Evolutionary conservation across 2,329 filamentous ascomycete genomes (phyloP).

Genomic region (Epichloe gansuensis): DNA sequence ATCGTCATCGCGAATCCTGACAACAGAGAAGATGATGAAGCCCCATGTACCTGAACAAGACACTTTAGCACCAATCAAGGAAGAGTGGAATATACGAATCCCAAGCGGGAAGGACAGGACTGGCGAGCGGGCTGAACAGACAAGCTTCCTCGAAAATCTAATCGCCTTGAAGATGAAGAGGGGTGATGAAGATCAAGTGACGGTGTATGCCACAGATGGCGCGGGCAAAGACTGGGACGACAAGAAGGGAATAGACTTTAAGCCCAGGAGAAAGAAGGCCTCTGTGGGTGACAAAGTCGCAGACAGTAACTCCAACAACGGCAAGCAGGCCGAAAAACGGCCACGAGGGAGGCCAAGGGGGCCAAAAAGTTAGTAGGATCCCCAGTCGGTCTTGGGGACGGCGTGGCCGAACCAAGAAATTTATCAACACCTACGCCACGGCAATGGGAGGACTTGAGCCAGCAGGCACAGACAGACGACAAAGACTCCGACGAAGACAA

Average conservation of each 20-base stretch:
- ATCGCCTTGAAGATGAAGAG: conserved; percentile 51
- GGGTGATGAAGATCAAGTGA: conserved; percentile 55
- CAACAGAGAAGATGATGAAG: conserved; percentile 43
- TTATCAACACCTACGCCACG: conserved; percentile 24
- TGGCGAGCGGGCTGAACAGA: conserved; percentile 35
- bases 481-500: too few relatives aligned
- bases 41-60: conserved; percentile 27
- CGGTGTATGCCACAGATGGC: conserved; percentile 40
- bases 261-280: conserved; percentile 17
- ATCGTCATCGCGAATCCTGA: conserved; percentile 49
- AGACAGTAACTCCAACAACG: conserved; percentile 1
- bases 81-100: conserved; percentile 32
- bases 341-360: neutral
- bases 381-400: conserved; percentile 12
- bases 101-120: conserved; percentile 33
- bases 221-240: conserved; percentile 30
- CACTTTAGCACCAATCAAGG: conserved; percentile 26
- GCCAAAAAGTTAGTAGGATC: conserved; percentile 6
- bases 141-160: conserved; percentile 52
- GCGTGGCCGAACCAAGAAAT: conserved; percentile 1
- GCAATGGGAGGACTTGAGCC: conserved; percentile 21
- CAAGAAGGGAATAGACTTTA: conserved; percentile 28
- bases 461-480: neutral
- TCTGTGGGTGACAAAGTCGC: neutral
- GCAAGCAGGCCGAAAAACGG: conserved; percentile 7